Percentiles rank a stretch among this genome's conserved stretches.
phyloP scores from a whole-genome alignment of 495 filamentous ascomycete species.

The Acidomyces sp. region DNA sequence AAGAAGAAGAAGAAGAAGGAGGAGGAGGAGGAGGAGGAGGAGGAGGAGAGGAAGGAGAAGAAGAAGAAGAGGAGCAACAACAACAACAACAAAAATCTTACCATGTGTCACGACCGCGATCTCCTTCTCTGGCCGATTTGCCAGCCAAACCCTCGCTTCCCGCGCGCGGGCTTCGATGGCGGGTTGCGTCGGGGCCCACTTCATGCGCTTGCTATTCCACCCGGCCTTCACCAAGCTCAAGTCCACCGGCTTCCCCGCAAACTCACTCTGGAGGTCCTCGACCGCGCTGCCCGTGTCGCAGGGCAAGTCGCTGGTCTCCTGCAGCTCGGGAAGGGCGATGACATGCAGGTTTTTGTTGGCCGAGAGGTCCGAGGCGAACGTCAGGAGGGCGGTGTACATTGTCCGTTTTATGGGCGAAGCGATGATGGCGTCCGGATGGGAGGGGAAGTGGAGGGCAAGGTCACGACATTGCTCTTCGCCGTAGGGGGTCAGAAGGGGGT shows the following conservation, averaged over 20 bases:
- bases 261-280: slow-evolving; percentile 42
- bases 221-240: slow-evolving; percentile 36
- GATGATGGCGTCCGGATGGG: slow-evolving; percentile 54
- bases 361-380: slow-evolving; percentile 49
- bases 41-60: neutral
- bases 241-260: slow-evolving; percentile 50
- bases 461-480: slow-evolving; percentile 62
- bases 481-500: slow-evolving; percentile 64
- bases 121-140: slow-evolving; percentile 40
- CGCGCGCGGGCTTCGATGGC: slow-evolving; percentile 52
- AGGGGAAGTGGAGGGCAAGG: slow-evolving; percentile 50
- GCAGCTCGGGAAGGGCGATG: slow-evolving; percentile 62
- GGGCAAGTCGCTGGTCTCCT: slow-evolving; percentile 63
- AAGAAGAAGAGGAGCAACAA: too few species aligned
- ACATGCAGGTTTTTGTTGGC: slow-evolving; percentile 40
- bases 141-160: slow-evolving; percentile 54
- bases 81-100: too few species aligned
- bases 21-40: neutral
- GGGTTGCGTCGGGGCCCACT: slow-evolving; percentile 44
- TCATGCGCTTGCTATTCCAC: slow-evolving; percentile 57
- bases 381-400: slow-evolving; percentile 62
- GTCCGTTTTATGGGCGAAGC: slow-evolving; percentile 78
- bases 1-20: neutral
- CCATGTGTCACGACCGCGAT: slow-evolving; percentile 65
- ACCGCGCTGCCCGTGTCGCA: slow-evolving; percentile 64